These are phyloP conservation scores for Dissophora globulifera DNA, from an alignment of 192 early-diverging fungal species.

Conservation along the genomic window DNA sequence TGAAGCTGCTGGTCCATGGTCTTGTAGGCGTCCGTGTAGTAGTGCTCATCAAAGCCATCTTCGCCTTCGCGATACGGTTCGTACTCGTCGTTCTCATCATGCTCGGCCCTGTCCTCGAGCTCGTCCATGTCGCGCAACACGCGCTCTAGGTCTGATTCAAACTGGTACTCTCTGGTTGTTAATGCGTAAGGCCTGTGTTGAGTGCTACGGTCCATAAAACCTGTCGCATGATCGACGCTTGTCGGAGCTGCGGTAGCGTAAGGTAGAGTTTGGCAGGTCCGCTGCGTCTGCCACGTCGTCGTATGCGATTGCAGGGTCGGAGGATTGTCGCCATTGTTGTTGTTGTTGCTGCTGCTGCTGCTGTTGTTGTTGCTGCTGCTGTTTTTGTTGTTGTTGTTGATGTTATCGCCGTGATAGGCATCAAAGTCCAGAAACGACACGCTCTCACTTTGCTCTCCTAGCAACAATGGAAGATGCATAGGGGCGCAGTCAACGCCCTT, in stretches of 20 bases:
- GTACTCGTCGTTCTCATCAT: too few species aligned
- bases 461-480: too few species aligned
- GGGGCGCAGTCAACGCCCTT: neutral
- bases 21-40: slow-evolving; percentile 49
- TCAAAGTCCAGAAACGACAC: slow-evolving; percentile 26
- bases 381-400: too few species aligned
- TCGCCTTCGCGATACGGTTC: slow-evolving; percentile 41
- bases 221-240: slow-evolving; percentile 1
- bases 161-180: too few species aligned
- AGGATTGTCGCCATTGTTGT: too few species aligned
- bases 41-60: slow-evolving; percentile 36
- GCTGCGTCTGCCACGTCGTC: too few species aligned
- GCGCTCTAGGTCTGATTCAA: slow-evolving; percentile 15
- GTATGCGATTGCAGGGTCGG: too few species aligned
- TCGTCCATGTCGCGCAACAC: slow-evolving; percentile 27
- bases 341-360: too few species aligned
- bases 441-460: slow-evolving; percentile 24
- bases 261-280: too few species aligned
- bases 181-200: too few species aligned
- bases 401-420: neutral
- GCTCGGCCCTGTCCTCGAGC: slow-evolving; percentile 21
- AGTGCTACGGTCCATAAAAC: neutral
- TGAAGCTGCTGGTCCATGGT: slow-evolving; percentile 48
- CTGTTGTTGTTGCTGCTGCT: neutral
- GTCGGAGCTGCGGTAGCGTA: neutral